Conservation (phyloP, 2,329 filamentous ascomycete genomes). For the Whalleya microplaca region DNA sequence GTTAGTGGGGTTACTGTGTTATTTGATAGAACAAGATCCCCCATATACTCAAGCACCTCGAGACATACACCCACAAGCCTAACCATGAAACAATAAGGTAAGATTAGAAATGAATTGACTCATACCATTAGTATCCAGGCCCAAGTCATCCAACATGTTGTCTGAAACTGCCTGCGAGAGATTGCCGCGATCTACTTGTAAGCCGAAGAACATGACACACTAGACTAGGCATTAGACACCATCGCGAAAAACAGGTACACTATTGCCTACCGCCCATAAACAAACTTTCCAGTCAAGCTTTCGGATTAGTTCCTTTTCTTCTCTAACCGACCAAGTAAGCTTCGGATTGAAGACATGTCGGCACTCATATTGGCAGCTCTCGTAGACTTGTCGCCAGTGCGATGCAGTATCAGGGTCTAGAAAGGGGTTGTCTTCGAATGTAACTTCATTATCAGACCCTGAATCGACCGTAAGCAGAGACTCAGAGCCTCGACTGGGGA, state of each 20-base stretch:
- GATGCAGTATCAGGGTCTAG: constrained; percentile 33
- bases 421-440: constrained; percentile 36
- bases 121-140: constrained; percentile 47
- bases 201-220: constrained; percentile 64
- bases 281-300: constrained; percentile 48
- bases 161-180: constrained; percentile 62
- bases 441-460: constrained; percentile 10
- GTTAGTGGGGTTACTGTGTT: neutral
- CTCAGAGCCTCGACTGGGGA: constrained; percentile 9
- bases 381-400: constrained; percentile 41
- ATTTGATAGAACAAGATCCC: neutral
- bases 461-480: constrained; percentile 15
- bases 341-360: constrained; percentile 58
- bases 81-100: neutral
- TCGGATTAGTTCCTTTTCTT: constrained; percentile 56
- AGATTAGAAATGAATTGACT: constrained; percentile 31
- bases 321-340: constrained; percentile 55
- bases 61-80: neutral
- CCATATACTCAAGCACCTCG: neutral
- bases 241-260: neutral
- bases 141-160: constrained; percentile 61
- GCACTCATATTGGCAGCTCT: constrained; percentile 52
- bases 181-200: constrained; percentile 65
- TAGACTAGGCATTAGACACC: constrained; percentile 28
- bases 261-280: constrained; percentile 42